These are phyloP conservation scores for Globisporangium cystogenes DNA, from an alignment of 352 stramenopile genomes.

Conservation along the genomic window DNA sequence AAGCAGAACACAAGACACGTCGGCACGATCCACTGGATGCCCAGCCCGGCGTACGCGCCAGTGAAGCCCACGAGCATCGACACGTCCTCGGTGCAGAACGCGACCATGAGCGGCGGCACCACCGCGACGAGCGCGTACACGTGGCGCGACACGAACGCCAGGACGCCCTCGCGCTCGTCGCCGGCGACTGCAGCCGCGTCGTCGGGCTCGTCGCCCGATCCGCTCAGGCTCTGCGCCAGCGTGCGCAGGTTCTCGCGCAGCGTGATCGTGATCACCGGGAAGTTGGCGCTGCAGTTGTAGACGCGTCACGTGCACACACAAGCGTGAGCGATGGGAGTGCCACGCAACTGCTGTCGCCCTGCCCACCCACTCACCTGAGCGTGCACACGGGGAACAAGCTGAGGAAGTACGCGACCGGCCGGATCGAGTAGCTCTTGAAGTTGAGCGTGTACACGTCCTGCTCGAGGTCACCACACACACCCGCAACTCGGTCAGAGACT, in stretches of 20 bases:
- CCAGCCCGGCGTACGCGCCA: conserved; percentile 76
- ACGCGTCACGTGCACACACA: too few species aligned
- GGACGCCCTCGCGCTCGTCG: conserved; percentile 13
- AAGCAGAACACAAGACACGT: conserved; percentile 72
- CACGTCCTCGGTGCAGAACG: conserved; percentile 87
- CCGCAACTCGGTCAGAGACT: too few species aligned
- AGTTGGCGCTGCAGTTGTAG: conserved; percentile 60
- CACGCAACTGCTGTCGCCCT: too few species aligned
- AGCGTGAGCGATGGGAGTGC: conserved; percentile 8
- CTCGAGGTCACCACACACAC: neutral
- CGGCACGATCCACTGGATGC: conserved; percentile 86
- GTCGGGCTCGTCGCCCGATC: conserved; percentile 12
- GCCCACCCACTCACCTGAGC: conserved; percentile 61
- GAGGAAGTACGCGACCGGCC: conserved; percentile 81
- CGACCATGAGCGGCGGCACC: conserved; percentile 72
- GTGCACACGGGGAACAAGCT: conserved; percentile 86
- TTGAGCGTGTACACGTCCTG: conserved; percentile 90
- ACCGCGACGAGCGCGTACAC: conserved; percentile 67
- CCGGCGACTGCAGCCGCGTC: conserved; percentile 11
- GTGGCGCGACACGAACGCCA: conserved; percentile 47
- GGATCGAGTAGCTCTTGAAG: conserved; percentile 77
- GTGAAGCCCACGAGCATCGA: conserved; percentile 87
- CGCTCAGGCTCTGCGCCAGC: conserved; percentile 44
- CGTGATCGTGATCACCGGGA: conserved; percentile 85
- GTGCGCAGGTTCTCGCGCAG: conserved; percentile 80